A percentile compares a stretch with the other conserved stretches of the same genome.
Conservation (phyloP, 441 rosid species). For the Corymbia citriodora region DNA sequence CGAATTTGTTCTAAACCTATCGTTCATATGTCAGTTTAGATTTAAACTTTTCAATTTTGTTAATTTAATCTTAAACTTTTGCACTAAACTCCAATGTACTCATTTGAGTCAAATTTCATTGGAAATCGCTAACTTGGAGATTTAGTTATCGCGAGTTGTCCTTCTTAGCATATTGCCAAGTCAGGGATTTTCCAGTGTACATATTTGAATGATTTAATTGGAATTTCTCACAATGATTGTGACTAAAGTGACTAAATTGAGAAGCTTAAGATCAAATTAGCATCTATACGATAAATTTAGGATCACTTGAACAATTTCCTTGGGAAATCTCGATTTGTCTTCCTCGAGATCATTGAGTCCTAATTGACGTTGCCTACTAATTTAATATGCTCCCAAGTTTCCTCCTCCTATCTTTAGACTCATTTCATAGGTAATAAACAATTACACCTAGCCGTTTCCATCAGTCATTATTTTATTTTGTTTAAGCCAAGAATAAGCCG, state of each 20-base stretch:
- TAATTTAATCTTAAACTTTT: neutral
- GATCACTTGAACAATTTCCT: neutral
- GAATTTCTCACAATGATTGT: neutral
- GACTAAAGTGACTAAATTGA: neutral
- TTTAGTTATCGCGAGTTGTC: accelerated
- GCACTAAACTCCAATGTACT: accelerated
- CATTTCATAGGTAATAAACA: neutral
- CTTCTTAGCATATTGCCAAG: neutral
- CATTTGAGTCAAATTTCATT: neutral
- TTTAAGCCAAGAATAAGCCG: neutral
- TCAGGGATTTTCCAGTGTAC: neutral
- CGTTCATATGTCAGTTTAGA: neutral
- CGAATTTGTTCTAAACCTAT: neutral
- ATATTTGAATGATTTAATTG: neutral
- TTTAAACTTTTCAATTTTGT: neutral
- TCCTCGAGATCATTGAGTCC: neutral
- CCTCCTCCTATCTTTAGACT: neutral
- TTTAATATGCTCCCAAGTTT: neutral
- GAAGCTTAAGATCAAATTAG: neutral
- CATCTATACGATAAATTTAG: neutral
- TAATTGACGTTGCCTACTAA: neutral
- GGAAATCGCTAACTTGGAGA: accelerated
- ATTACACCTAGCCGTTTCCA: neutral
- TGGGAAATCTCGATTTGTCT: neutral
- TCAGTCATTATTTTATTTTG: neutral